phyloP scores from a whole-genome alignment of 805 yeast species.

The Kazachstania africana region DNA sequence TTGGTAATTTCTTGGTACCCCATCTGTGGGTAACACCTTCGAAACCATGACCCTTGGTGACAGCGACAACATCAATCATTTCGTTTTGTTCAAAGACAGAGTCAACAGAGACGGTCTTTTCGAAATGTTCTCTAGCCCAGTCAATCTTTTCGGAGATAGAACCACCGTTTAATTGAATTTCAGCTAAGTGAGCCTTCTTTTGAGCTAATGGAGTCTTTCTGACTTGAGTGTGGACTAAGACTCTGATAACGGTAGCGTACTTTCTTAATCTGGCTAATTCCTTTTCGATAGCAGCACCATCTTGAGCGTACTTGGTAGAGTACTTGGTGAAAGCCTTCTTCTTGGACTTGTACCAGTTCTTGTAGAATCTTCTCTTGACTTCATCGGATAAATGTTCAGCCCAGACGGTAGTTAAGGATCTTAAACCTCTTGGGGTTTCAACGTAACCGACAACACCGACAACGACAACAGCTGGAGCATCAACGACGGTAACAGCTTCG shows the following conservation, averaged over 20 bases:
- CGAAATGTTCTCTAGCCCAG: constrained; percentile 98
- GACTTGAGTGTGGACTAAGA: constrained; percentile 97
- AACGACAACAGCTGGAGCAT: constrained; percentile 97
- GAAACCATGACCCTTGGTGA: constrained; percentile 99
- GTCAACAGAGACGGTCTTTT: constrained; percentile 94
- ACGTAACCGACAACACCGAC: constrained; percentile 99
- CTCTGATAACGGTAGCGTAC: constrained; percentile 98
- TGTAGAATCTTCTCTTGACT: constrained; percentile 99
- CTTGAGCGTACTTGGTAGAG: constrained; percentile 94
- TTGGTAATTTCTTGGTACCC: constrained; percentile 99
- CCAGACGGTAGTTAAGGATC: constrained; percentile 99
- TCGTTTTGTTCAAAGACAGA: constrained; percentile 97
- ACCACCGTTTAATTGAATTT: constrained; percentile 99
- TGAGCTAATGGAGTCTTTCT: constrained; percentile 98
- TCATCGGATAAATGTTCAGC: constrained; percentile 99
- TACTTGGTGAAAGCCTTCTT: constrained; percentile 99
- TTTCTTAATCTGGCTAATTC: constrained; percentile 97
- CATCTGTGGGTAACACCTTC: constrained; percentile 99
- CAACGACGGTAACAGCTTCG: constrained; percentile 98
- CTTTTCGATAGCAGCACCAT: constrained; percentile 78
- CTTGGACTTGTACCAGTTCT: constrained; percentile 99
- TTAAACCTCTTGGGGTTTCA: constrained; percentile 99
- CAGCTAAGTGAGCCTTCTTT: constrained; percentile 99
- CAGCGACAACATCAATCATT: constrained; percentile 96
- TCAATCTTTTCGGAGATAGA: constrained; percentile 92